Percentiles rank a stretch among this genome's conserved stretches.
These are phyloP conservation scores for Aspergillus nanangensis DNA, from an alignment of 495 filamentous ascomycete species.

Conservation along the genomic window DNA sequence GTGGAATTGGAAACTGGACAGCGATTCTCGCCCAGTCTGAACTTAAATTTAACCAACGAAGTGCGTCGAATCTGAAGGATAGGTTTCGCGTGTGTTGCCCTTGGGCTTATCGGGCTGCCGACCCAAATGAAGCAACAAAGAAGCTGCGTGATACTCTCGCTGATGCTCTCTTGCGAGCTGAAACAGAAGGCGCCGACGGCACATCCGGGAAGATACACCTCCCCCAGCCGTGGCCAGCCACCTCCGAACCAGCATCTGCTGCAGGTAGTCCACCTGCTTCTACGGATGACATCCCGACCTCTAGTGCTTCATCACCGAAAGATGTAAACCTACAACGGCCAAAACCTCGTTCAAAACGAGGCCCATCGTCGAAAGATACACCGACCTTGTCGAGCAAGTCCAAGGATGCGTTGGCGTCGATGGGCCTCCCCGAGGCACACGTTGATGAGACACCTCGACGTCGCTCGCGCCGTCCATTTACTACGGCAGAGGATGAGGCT, in stretches of 20 bases:
- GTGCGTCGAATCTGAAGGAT: constrained; percentile 81
- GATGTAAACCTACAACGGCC: constrained; percentile 6
- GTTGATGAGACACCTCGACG: constrained; percentile 32
- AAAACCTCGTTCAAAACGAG: constrained; percentile 4
- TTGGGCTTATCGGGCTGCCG: constrained; percentile 41
- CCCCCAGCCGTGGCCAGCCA: constrained; percentile 12
- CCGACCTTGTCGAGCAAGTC: constrained; percentile 23
- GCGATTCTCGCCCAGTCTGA: constrained; percentile 72
- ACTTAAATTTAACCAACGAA: constrained; percentile 70
- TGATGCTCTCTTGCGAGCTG: constrained; percentile 31
- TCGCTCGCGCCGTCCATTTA: constrained; percentile 56
- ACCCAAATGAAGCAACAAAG: constrained; percentile 45
- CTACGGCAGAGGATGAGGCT: constrained; percentile 69
- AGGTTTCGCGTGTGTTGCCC: constrained; percentile 62
- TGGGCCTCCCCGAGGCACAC: constrained; percentile 36
- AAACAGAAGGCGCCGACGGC: constrained; percentile 22
- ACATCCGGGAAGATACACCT: constrained; percentile 21
- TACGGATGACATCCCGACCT: constrained; percentile 14
- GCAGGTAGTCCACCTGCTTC: constrained; percentile 8
- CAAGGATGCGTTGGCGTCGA: constrained; percentile 26
- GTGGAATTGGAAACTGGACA: constrained; percentile 87
- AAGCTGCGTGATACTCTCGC: constrained; percentile 36
- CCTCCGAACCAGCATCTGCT: constrained; percentile 11
- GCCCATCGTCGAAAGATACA: constrained; percentile 10
- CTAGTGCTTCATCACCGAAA: constrained; percentile 17